These are phyloP conservation scores for Eutypa lata DNA, from an alignment of 2,329 filamentous ascomycete genomes.

Conservation along the genomic window DNA sequence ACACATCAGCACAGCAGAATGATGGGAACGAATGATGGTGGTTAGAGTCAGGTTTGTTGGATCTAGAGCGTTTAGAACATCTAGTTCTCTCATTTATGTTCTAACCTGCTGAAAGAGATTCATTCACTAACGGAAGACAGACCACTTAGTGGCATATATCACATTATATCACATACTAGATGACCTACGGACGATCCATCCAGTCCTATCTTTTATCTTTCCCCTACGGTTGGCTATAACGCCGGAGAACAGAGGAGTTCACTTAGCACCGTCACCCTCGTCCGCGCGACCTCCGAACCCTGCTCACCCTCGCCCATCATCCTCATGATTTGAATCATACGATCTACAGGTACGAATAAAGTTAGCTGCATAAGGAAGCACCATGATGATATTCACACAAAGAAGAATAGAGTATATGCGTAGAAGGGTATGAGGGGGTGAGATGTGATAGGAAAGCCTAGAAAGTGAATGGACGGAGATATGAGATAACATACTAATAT, in stretches of 20 bases:
- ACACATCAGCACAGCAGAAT: too few relatives aligned
- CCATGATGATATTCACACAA: too few relatives aligned
- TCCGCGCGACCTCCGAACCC: conserved; percentile 57
- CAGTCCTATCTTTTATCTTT: neutral
- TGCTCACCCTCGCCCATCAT: conserved; percentile 53
- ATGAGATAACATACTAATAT: conserved; percentile 52
- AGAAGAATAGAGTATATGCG: too few relatives aligned
- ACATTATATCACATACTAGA: too few relatives aligned
- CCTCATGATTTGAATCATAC: conserved; percentile 64
- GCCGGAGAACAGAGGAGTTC: conserved; percentile 40
- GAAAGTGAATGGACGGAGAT: neutral
- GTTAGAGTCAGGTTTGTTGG: too few relatives aligned
- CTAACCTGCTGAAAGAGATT: too few relatives aligned
- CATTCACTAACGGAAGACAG: too few relatives aligned
- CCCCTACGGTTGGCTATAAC: neutral
- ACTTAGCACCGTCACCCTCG: conserved; percentile 55
- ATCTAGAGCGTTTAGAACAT: too few relatives aligned
- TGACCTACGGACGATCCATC: neutral
- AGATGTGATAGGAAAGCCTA: conserved; percentile 5
- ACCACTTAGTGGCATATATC: too few relatives aligned
- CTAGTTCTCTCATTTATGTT: too few relatives aligned
- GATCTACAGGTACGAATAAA: conserved; percentile 37
- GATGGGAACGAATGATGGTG: too few relatives aligned
- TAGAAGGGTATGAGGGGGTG: neutral
- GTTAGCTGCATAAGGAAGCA: too few relatives aligned